Conservation (phyloP, 129 eudicot genomes). For the Escallonia herrerae region DNA sequence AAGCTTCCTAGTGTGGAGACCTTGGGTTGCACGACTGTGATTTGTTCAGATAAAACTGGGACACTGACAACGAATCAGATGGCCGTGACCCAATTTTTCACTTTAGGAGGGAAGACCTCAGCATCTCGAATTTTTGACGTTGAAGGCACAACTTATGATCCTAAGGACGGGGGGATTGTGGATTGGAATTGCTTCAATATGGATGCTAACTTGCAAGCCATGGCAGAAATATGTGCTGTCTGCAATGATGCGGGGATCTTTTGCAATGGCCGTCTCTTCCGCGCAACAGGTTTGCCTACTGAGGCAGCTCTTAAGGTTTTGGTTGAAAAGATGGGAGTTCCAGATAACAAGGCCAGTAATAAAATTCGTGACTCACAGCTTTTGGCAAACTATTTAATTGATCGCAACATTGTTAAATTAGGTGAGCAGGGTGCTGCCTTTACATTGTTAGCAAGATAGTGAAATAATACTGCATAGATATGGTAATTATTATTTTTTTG, state of each 20-base stretch:
- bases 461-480: not conserved
- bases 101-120: constrained; percentile 56
- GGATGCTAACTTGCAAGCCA: constrained; percentile 66
- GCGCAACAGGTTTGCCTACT: constrained; percentile 75
- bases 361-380: constrained; percentile 38
- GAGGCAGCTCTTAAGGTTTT: constrained; percentile 89
- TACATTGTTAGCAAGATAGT: not conserved
- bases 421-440: constrained; percentile 25
- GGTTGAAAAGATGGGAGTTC: constrained; percentile 85
- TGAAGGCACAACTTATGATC: constrained; percentile 79
- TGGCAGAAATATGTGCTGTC: constrained; percentile 72
- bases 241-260: constrained; percentile 85
- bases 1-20: constrained; percentile 84
- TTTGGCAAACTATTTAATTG: constrained; percentile 47
- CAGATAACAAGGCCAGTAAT: constrained; percentile 47
- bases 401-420: constrained; percentile 32
- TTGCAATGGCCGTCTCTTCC: constrained; percentile 40
- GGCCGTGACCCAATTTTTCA: constrained; percentile 70
- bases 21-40: constrained; percentile 86
- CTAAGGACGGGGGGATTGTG: constrained; percentile 76
- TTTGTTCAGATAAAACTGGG: constrained; percentile 90
- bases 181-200: constrained; percentile 59
- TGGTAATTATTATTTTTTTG: not conserved
- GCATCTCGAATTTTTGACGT: constrained; percentile 47
- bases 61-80: constrained; percentile 89